phyloP scores from a whole-genome alignment of 495 filamentous ascomycete genomes.

The Astrothelium macrocarpum region DNA sequence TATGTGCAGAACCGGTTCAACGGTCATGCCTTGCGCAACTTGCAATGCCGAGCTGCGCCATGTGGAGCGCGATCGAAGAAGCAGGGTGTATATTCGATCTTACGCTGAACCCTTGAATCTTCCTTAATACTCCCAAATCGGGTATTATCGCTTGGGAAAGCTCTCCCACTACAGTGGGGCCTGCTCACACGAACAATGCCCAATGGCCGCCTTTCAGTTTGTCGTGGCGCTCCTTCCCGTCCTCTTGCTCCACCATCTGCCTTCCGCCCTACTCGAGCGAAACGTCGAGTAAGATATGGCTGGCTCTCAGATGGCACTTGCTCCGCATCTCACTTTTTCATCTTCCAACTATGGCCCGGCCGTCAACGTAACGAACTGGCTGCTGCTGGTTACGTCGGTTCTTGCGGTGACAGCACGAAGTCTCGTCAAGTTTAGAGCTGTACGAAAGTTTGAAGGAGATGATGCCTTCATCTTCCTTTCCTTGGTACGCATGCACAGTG shows the following conservation, averaged over 20 bases:
- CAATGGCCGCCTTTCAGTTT: background rate
- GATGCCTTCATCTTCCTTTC: slow-evolving; percentile 1
- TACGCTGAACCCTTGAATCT: background rate
- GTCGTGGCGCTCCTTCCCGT: background rate
- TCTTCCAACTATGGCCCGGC: slow-evolving; percentile 2
- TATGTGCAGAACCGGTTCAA: background rate
- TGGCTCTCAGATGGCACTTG: background rate
- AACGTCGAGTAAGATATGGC: background rate
- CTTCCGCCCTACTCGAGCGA: background rate
- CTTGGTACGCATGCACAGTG: background rate
- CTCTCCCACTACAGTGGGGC: background rate
- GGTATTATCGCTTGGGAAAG: background rate
- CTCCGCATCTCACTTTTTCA: background rate
- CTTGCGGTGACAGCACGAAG: background rate
- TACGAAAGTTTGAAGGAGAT: slow-evolving; percentile 1
- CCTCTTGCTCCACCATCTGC: background rate
- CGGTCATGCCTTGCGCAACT: background rate
- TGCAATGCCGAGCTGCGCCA: background rate
- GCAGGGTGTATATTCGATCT: background rate
- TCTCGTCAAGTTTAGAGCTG: background rate
- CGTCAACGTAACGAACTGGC: slow-evolving; percentile 1
- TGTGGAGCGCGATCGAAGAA: background rate
- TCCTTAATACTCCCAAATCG: background rate
- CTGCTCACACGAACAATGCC: background rate
- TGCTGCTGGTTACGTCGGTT: background rate